These are phyloP conservation scores for Pyricularia sp. DNA, from an alignment of 2,329 filamentous ascomycete genomes.

Conservation along the genomic window DNA sequence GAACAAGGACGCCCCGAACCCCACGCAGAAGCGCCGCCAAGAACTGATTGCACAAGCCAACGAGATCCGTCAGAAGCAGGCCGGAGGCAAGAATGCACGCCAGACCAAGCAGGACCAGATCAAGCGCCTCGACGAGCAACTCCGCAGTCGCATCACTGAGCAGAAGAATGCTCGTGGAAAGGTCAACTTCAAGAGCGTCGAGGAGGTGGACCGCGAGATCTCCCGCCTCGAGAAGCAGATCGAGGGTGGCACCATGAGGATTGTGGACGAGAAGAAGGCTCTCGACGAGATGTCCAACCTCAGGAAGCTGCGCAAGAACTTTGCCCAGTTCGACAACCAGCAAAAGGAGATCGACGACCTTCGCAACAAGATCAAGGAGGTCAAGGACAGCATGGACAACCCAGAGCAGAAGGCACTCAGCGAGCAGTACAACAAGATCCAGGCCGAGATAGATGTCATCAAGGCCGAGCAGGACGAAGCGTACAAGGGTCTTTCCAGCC, in stretches of 20 bases:
- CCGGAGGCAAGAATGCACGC: constrained; percentile 75
- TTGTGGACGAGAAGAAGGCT: constrained; percentile 96
- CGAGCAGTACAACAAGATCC: constrained; percentile 76
- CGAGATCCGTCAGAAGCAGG: constrained; percentile 80
- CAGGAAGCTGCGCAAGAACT: constrained; percentile 85
- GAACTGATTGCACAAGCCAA: constrained; percentile 77
- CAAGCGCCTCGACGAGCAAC: constrained; percentile 80
- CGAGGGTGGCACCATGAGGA: constrained; percentile 81
- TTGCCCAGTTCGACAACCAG: constrained; percentile 71
- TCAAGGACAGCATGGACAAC: constrained; percentile 83
- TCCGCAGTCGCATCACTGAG: constrained; percentile 77
- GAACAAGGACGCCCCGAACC: constrained; percentile 70
- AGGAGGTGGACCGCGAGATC: constrained; percentile 82
- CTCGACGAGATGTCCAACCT: constrained; percentile 73
- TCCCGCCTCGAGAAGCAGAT: constrained; percentile 74
- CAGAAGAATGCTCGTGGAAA: constrained; percentile 79
- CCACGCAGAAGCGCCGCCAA: constrained; percentile 71
- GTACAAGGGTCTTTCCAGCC: constrained; percentile 76
- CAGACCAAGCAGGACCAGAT: constrained; percentile 77
- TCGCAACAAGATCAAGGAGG: constrained; percentile 77
- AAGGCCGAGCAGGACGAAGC: constrained; percentile 87
- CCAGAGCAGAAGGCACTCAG: constrained; percentile 82
- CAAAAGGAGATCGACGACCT: constrained; percentile 87
- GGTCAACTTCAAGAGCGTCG: constrained; percentile 74
- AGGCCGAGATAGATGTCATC: constrained; percentile 80